Evolutionary conservation across 176 grass and related monocot genomes (phyloP).

Genomic region (sorghum (Sorghum bicolor)): DNA sequence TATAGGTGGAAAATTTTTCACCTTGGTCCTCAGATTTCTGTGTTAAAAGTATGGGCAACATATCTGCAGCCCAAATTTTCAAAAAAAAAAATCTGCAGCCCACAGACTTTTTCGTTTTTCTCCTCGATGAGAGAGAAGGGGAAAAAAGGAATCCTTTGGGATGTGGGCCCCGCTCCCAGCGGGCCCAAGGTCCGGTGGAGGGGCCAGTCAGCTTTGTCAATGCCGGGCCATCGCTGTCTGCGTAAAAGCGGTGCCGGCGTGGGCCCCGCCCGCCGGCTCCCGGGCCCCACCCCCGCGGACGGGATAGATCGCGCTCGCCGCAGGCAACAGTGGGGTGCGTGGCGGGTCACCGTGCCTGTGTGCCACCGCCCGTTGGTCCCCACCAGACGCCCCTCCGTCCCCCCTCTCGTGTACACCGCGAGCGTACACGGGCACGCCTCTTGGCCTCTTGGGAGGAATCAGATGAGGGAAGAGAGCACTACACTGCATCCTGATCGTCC

Average conservation of each 20-base stretch:
- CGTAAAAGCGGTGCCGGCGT: slow-evolving; percentile 22
- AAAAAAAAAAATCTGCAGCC: not conserved
- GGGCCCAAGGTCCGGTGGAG: not conserved
- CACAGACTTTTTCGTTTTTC: not conserved
- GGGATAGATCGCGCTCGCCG: not conserved
- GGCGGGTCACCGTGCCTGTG: not conserved
- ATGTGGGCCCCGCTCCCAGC: not conserved
- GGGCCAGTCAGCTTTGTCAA: slow-evolving; percentile 43
- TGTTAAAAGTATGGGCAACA: not conserved
- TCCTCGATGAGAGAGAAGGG: not conserved
- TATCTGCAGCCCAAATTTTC: not conserved
- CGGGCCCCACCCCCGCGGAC: not conserved
- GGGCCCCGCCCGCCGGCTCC: not conserved
- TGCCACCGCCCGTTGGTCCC: not conserved
- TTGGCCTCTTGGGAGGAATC: too few relatives aligned
- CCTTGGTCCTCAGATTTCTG: not conserved
- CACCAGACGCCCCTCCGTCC: not conserved
- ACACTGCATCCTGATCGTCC: too few relatives aligned
- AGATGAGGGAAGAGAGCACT: too few relatives aligned
- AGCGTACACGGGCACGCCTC: not conserved
- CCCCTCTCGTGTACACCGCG: too few relatives aligned
- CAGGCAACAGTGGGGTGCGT: not conserved
- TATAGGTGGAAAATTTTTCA: not conserved
- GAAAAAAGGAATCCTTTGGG: not conserved
- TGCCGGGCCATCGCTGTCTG: slow-evolving; percentile 44